Evolutionary conservation across 345 rosid genomes (phyloP).

Genomic region (Brassica nigra): DNA sequence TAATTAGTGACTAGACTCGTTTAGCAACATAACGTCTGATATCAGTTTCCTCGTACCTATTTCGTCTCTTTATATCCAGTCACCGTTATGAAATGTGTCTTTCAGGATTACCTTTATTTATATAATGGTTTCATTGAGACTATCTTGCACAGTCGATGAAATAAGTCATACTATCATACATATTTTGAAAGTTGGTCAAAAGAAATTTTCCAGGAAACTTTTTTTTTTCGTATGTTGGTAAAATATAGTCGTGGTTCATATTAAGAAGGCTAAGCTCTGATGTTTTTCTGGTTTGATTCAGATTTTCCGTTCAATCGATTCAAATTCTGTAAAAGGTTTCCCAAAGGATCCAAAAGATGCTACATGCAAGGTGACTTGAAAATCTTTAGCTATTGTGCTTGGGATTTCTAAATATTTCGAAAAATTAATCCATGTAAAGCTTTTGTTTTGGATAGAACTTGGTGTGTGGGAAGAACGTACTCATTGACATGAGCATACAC

Average conservation of each 20-base stretch:
- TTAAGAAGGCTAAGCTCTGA: constrained; percentile 3
- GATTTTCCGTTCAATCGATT: constrained; percentile 96
- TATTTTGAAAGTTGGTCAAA: neutral
- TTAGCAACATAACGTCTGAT: neutral
- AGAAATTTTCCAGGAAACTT: neutral
- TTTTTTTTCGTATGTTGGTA: neutral
- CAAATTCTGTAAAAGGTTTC: constrained; percentile 83
- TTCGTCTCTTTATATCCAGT: constrained; percentile 9
- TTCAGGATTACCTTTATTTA: neutral
- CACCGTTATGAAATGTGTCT: neutral
- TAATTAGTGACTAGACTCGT: neutral
- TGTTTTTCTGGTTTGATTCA: constrained; percentile 40
- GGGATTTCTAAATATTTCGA: neutral
- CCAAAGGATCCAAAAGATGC: constrained; percentile 90
- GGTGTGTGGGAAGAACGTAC: constrained; percentile 87
- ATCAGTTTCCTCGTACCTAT: neutral
- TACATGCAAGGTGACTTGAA: constrained; percentile 59
- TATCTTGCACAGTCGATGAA: neutral
- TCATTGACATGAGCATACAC: constrained; percentile 99
- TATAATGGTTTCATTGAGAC: neutral
- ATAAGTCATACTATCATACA: neutral
- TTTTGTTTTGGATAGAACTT: constrained; percentile 62
- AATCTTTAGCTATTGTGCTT: neutral
- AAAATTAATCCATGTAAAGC: neutral
- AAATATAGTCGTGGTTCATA: neutral